Evolutionary conservation across 2,329 filamentous ascomycete genomes (phyloP).

Genomic region (Hypocrella siamensis): DNA sequence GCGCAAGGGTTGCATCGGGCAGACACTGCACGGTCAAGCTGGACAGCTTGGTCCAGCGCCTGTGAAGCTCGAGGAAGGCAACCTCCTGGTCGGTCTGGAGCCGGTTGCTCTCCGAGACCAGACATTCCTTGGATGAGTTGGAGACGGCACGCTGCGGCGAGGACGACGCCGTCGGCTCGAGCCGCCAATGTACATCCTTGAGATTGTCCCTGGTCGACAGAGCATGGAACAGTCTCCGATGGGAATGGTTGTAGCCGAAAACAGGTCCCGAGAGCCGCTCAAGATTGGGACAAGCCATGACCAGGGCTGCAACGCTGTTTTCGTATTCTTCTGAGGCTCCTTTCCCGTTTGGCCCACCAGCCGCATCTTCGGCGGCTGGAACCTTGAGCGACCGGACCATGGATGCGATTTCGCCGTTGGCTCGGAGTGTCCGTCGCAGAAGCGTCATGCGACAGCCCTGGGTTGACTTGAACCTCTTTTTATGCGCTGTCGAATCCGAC

Average conservation of each 20-base stretch:
- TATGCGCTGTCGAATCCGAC: slow-evolving; percentile 35
- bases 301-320: slow-evolving; percentile 40
- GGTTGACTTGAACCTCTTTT: slow-evolving; percentile 39
- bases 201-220: slow-evolving; percentile 40
- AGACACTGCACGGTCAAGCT: slow-evolving; percentile 43
- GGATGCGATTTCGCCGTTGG: slow-evolving; percentile 34
- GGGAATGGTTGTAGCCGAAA: slow-evolving; percentile 37
- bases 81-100: slow-evolving; percentile 18
- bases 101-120: slow-evolving; percentile 14
- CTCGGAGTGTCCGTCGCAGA: slow-evolving; percentile 40
- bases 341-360: slow-evolving; percentile 9
- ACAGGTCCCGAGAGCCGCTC: slow-evolving; percentile 41
- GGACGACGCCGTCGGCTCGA: slow-evolving; percentile 20
- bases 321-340: slow-evolving; percentile 34
- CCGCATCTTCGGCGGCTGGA: slow-evolving; percentile 16
- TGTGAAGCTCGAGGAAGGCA: slow-evolving; percentile 34
- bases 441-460: slow-evolving; percentile 38
- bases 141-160: background rate
- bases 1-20: slow-evolving; percentile 36
- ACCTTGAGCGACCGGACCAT: slow-evolving; percentile 43
- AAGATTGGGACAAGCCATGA: slow-evolving; percentile 51
- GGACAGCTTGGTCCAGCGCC: slow-evolving; percentile 37
- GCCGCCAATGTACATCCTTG: slow-evolving; percentile 42
- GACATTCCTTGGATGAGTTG: slow-evolving; percentile 9
- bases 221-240: slow-evolving; percentile 41